Evolutionary conservation across 495 filamentous ascomycete genomes (phyloP).

Genomic region (Penicillium arizonense): DNA sequence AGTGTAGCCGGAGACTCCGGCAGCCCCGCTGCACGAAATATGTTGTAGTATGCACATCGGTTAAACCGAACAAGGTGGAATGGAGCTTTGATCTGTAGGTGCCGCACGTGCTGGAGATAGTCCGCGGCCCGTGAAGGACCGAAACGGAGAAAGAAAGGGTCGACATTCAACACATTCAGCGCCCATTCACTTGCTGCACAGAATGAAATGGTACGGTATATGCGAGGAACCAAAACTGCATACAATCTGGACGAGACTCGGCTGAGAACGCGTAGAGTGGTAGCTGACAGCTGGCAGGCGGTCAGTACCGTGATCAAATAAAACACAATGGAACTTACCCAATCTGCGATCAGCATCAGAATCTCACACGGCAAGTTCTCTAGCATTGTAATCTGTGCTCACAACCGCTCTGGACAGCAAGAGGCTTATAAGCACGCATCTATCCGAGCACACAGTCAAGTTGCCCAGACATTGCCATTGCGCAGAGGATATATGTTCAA

Average conservation of each 20-base stretch:
- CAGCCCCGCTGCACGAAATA: not conserved
- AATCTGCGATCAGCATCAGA: not conserved
- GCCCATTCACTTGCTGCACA: slow-evolving; percentile 1
- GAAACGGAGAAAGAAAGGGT: slow-evolving; percentile 4
- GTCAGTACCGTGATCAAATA: not conserved
- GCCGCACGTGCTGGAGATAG: not conserved
- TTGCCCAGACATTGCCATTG: not conserved
- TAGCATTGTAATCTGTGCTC: not conserved
- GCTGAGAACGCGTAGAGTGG: slow-evolving; percentile 1
- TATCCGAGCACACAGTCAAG: not conserved
- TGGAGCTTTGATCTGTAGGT: slow-evolving; percentile 6
- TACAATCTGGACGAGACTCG: slow-evolving; percentile 4
- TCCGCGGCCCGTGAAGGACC: not conserved
- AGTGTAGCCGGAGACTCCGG: not conserved
- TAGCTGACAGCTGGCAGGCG: not conserved
- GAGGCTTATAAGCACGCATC: not conserved
- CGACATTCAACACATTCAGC: slow-evolving; percentile 9
- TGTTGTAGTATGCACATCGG: slow-evolving; percentile 7
- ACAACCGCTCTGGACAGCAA: not conserved
- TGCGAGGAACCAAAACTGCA: not conserved
- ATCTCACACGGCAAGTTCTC: not conserved
- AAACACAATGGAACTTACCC: not conserved
- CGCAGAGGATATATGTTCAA: not conserved
- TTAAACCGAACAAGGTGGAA: slow-evolving; percentile 9
- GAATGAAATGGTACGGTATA: slow-evolving; percentile 5